Evolutionary conservation across 495 filamentous ascomycete genomes (phyloP), one percentile per base, ranked within the genome.

Genomic region (Halenospora varia): DNA sequence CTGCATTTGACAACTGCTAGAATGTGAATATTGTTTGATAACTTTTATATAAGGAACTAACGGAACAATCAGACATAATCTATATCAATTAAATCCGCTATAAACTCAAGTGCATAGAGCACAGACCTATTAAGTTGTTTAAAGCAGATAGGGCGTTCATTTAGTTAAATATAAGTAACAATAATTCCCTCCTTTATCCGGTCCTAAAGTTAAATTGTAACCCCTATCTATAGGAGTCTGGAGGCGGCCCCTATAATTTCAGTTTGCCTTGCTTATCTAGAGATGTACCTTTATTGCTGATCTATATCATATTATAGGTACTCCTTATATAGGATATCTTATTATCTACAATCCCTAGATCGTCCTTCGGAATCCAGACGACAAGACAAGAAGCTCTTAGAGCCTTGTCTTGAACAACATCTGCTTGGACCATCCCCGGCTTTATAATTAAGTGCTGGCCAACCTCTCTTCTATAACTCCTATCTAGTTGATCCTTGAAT

Each of bases 341-440:
- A 63, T 91, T 87, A 60, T 88, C 86, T 54, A 81, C 82, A 24
- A 91, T 75, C 0, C 88, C 88, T 3, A 90, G 65, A 55, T 85
- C 79, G 63, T 91, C 88, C 35, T 86, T 78, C 13, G 88, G 88
- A 42, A 91, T 87, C 88, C 88, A 90, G 55, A 90, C 78, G 19
- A 88, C 82, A 0, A 88, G 88, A 41, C 85, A 73, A 57, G 83
- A 81, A 15, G 88, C 83, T 42, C 83, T 78, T n/a, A 89, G 76
- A 3, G 87, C 88, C 53, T 83, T 77, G 61, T 90, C 88, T 66
- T 86, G 83, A 44, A 1, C 13, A 42, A 42, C 42, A 22, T 42
- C 45, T 2, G 6, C 3, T 25, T 60, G 26, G n/a, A 25, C 1
- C 24, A 29, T 49, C 42, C 23, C 19, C 0, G 50, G n/a, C 11